Percentiles rank a stretch among this genome's conserved stretches.
These are phyloP conservation scores for Ceratobasidium sp. DNA, from an alignment of 1,284 basidiomycete species.

Conservation along the genomic window DNA sequence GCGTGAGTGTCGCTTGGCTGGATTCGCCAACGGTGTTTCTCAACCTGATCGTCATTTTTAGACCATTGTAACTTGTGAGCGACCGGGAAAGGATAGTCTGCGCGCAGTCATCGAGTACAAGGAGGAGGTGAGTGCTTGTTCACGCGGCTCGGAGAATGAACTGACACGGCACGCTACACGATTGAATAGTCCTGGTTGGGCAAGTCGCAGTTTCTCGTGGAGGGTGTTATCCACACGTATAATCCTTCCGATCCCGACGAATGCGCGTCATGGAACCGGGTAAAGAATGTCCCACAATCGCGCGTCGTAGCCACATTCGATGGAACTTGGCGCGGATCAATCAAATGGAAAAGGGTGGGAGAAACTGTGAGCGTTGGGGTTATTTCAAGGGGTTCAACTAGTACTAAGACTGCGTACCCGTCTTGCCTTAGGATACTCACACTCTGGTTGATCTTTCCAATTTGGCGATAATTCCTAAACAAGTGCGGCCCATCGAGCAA, in stretches of 20 bases:
- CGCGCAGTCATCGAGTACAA: slow-evolving; percentile 92
- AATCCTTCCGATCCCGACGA: slow-evolving; percentile 64
- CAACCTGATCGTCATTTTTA: slow-evolving; percentile 49
- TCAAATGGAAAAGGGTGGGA: slow-evolving; percentile 80
- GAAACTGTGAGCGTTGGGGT: slow-evolving; percentile 54
- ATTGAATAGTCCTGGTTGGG: slow-evolving; percentile 84
- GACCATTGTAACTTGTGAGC: slow-evolving; percentile 82
- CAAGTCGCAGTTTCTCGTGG: slow-evolving; percentile 83
- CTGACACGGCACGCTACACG: neutral
- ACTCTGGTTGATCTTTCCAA: slow-evolving; percentile 80
- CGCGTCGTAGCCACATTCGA: slow-evolving; percentile 83
- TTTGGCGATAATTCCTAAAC: slow-evolving; percentile 80
- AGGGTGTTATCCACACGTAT: slow-evolving; percentile 90
- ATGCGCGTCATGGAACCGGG: slow-evolving; percentile 70
- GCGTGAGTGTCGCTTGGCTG: slow-evolving; percentile 37
- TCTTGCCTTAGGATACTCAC: slow-evolving; percentile 36
- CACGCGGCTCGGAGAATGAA: neutral
- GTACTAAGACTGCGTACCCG: too few relatives aligned
- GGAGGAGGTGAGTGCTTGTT: slow-evolving; percentile 76
- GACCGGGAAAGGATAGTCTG: slow-evolving; percentile 65
- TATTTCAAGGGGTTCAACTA: slow-evolving; percentile 47
- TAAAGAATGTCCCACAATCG: slow-evolving; percentile 87
- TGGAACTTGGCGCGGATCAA: slow-evolving; percentile 84
- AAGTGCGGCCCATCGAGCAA: slow-evolving; percentile 78
- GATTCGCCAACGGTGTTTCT: neutral